These are phyloP conservation scores for Starmerella powellii DNA, from an alignment of 805 yeast genomes.

Conservation along the genomic window DNA sequence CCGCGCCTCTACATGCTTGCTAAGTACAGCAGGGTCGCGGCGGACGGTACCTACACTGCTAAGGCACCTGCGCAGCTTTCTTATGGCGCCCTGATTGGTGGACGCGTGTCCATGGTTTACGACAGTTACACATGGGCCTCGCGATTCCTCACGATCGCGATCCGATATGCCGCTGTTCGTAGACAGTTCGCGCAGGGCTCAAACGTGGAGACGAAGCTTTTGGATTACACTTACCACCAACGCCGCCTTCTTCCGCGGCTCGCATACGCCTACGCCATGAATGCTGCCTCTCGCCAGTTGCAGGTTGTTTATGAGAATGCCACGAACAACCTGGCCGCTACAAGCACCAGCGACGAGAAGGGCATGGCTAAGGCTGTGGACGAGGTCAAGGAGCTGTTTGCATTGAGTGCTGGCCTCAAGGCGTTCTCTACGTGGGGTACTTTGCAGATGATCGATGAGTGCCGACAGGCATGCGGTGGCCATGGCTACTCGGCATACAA, in stretches of 20 bases:
- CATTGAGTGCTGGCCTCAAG: constrained; percentile 76
- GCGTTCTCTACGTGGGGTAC: constrained; percentile 84
- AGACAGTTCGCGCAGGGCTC: constrained; percentile 58
- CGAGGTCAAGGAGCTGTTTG: constrained; percentile 64
- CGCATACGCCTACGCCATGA: constrained; percentile 65
- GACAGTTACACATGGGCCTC: constrained; percentile 76
- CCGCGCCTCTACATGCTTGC: constrained; percentile 76
- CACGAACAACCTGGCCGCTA: constrained; percentile 35
- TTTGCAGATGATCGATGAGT: constrained; percentile 68
- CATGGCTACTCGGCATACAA: constrained; percentile 91
- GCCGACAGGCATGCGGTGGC: constrained; percentile 92
- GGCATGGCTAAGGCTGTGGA: constrained; percentile 39
- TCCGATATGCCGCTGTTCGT: constrained; percentile 80
- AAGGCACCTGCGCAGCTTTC: constrained; percentile 84
- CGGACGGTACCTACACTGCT: constrained; percentile 56
- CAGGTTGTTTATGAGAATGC: constrained; percentile 37
- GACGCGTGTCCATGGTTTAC: constrained; percentile 79
- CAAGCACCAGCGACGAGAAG: constrained; percentile 32
- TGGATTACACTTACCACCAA: constrained; percentile 84
- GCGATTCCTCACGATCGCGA: constrained; percentile 69
- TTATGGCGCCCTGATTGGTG: constrained; percentile 75
- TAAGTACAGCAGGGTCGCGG: constrained; percentile 60
- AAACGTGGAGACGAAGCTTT: constrained; percentile 53
- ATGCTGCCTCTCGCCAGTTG: constrained; percentile 56
- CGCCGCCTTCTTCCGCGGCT: constrained; percentile 74